Conservation (phyloP, 2,329 filamentous ascomycete species). For the Tolypocladium amazonense region DNA sequence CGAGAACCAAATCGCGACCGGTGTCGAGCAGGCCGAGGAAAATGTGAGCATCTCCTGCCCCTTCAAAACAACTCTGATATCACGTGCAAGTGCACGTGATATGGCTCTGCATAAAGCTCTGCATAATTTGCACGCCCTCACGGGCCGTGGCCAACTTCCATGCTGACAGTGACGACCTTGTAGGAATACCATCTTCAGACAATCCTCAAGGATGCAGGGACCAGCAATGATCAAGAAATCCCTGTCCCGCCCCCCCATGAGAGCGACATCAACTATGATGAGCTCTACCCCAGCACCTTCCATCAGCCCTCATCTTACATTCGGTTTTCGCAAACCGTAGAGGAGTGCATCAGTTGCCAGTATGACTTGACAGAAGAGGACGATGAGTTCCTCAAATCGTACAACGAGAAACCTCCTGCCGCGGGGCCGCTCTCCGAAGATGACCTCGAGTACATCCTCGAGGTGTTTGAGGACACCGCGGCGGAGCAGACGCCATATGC, state of each 20-base stretch:
- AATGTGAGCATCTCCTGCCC: constrained; percentile 58
- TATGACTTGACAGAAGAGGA: constrained; percentile 96
- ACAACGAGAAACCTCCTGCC: constrained; percentile 66
- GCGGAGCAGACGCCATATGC: constrained; percentile 79
- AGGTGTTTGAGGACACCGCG: constrained; percentile 85
- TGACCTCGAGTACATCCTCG: constrained; percentile 89
- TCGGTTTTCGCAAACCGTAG: constrained; percentile 94
- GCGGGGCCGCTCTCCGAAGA: constrained; percentile 67
- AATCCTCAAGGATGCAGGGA: constrained; percentile 50
- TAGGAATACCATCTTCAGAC: constrained; percentile 95
- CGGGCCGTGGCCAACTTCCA: not conserved
- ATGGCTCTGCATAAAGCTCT: constrained; percentile 12
- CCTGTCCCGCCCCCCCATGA: constrained; percentile 55
- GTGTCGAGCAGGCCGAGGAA: constrained; percentile 95
- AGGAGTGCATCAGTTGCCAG: constrained; percentile 80
- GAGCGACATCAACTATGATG: constrained; percentile 71
- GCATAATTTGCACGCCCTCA: constrained; percentile 8
- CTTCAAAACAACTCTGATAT: constrained; percentile 23
- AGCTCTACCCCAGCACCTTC: constrained; percentile 71
- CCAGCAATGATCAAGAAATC: constrained; percentile 49
- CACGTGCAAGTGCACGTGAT: constrained; percentile 41
- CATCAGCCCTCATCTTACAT: constrained; percentile 87
- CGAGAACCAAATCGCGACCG: constrained; percentile 81
- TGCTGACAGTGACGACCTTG: constrained; percentile 17
- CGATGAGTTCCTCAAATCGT: constrained; percentile 69